A percentile compares a stretch with the other conserved stretches of the same genome.
Conservation (phyloP, 306 rosid species). For the Ormosia emarginata region DNA sequence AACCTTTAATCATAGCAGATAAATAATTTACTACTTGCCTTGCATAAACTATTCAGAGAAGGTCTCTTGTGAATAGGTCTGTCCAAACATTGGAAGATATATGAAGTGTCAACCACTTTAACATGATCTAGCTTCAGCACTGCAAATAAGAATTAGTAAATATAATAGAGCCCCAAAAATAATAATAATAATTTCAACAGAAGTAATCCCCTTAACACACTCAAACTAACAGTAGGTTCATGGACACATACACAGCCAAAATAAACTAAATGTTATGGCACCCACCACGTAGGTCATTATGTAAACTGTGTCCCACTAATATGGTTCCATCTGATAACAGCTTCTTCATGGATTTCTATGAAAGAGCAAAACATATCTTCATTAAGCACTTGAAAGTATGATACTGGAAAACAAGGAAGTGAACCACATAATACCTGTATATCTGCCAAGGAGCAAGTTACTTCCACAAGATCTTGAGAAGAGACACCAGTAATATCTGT, state of each 20-base stretch:
- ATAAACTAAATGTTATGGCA: not conserved
- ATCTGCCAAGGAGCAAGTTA: conserved; percentile 58
- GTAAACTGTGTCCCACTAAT: conserved; percentile 86
- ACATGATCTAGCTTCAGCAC: conserved; percentile 72
- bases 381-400: conserved; percentile 12
- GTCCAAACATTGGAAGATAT: conserved; percentile 51
- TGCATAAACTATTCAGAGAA: conserved; percentile 69
- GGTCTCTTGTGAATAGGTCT: conserved; percentile 56
- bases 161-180: not conserved
- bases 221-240: not conserved
- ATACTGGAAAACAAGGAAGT: conserved; percentile 9
- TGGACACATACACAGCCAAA: not conserved
- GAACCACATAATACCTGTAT: conserved; percentile 58
- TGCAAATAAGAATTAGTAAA: conserved; percentile 28
- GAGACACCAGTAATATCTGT: conserved; percentile 75
- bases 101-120: conserved; percentile 86
- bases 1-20: not conserved
- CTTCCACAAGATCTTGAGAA: conserved; percentile 57
- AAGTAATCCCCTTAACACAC: not conserved
- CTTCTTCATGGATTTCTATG: conserved; percentile 59
- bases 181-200: not conserved
- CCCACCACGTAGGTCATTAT: conserved; percentile 73
- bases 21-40: conserved; percentile 54
- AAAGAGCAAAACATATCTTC: conserved; percentile 17
- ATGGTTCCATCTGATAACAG: conserved; percentile 58